Percentiles rank a stretch among this genome's conserved stretches.
These are phyloP conservation scores for Corrigiola litoralis DNA, from an alignment of 179 eudicot species.

Conservation along the genomic window DNA sequence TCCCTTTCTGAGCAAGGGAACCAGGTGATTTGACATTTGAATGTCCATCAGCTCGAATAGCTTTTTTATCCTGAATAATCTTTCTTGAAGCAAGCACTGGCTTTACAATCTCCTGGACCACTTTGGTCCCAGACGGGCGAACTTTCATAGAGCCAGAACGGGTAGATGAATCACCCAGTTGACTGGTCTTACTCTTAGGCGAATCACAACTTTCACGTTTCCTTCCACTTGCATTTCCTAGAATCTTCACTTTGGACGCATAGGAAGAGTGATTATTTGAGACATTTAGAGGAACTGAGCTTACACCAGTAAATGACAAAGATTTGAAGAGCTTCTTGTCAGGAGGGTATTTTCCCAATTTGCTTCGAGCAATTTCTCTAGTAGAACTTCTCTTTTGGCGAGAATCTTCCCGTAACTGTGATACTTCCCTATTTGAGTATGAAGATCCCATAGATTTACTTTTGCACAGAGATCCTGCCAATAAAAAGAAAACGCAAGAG, in stretches of 20 bases:
- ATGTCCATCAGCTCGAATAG: conserved; percentile 1
- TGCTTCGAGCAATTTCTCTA: conserved; percentile 7
- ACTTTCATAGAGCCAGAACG: conserved; percentile 9
- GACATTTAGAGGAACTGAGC: conserved; percentile 12
- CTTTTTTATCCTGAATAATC: neutral
- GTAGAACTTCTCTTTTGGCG: conserved; percentile 4
- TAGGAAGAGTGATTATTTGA: conserved; percentile 1
- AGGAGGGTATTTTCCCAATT: neutral
- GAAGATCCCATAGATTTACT: conserved; percentile 10
- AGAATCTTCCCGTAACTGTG: neutral
- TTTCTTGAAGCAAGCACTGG: neutral
- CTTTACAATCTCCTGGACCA: conserved; percentile 5
- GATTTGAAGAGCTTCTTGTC: conserved; percentile 24
- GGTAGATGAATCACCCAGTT: neutral
- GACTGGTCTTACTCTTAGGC: conserved; percentile 4
- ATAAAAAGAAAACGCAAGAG: conserved; percentile 1
- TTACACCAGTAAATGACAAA: conserved; percentile 16
- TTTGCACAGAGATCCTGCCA: conserved; percentile 24
- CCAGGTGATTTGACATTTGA: neutral
- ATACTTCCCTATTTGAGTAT: conserved; percentile 11
- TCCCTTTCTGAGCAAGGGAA: neutral
- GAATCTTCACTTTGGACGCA: conserved; percentile 9
- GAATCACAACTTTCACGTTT: conserved; percentile 12
- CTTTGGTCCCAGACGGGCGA: neutral
- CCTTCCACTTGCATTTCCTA: conserved; percentile 7